Base-by-base conservation (phyloP, 768 basidiomycete species). In the Trametes villosa region DNA sequence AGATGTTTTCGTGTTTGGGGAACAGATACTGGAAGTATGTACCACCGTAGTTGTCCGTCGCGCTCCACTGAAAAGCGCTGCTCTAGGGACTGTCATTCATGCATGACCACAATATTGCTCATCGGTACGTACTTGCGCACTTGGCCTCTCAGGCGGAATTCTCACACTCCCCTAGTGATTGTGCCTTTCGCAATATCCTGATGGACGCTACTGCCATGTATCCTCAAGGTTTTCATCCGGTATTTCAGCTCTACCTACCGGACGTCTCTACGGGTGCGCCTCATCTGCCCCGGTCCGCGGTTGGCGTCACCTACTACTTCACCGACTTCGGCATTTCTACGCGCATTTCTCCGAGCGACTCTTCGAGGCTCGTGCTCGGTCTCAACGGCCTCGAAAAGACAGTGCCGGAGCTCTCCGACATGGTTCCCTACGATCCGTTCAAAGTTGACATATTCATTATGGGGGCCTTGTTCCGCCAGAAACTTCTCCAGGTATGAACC, bases 51-150 rank as follows among this genome's bases (percentile, higher is more conserved):
- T 26, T n/a, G 7, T 27, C 11, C 11, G 24, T 15, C 18, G 9
- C 50, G 22, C 6, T 4, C 6, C 36, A 29, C 11, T 47, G 18
- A 42, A n/a, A n/a, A n/a, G n/a, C n/a, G n/a, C n/a, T n/a, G n/a
- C n/a, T n/a, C 1, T 20, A 71, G 70, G 70, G 68, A 4, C 52
- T 71, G 1, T 40, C 40, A 1, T 71, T 71, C 53, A 11, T 69
- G 12, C 68, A 69, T 49, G 57, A 62, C 27, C 50, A 65, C 9
- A 44, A 60, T 36, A 56, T 69, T 17, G 70, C 70, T 1, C 68
- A 71, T 53, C 46, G 69, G 67, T 70, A 27, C 47, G 53, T 40
- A 9, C 47, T 4, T 4, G 4, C 24, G 7, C 7, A 22, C 45
- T 8, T 30, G 9, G 45, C 15, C 2, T 54, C 52, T 31, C 27